Evolutionary conservation across 805 yeast species (phyloP).

Genomic region (Metschnikowia colocasiae): DNA sequence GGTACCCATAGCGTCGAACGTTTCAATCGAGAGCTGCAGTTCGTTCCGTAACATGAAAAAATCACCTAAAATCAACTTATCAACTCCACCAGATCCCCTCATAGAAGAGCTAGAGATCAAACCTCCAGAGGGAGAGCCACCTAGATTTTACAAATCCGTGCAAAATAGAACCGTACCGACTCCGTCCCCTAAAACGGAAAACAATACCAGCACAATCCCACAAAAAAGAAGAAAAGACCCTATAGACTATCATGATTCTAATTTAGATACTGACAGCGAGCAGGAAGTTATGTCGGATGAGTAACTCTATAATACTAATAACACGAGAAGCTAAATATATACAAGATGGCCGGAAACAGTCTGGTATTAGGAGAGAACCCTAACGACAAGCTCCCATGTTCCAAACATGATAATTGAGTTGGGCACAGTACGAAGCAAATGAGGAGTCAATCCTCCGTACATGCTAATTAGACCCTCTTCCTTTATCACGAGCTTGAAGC

Average conservation of each 20-base stretch:
- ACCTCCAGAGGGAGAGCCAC: constrained; percentile 42
- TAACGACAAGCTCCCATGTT: constrained; percentile 80
- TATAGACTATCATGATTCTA: background rate
- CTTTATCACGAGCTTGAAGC: constrained; percentile 77
- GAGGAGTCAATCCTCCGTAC: constrained; percentile 98
- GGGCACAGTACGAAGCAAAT: constrained; percentile 93
- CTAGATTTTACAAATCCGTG: constrained; percentile 44
- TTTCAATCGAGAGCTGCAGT: constrained; percentile 12
- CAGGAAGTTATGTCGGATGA: constrained; percentile 10
- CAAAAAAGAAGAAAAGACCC: background rate
- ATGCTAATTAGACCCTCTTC: constrained; percentile 91
- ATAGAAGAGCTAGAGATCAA: constrained; percentile 26
- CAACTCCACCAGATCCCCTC: constrained; percentile 28
- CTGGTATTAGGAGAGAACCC: constrained; percentile 26
- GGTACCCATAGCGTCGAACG: constrained; percentile 36
- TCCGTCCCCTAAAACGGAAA: background rate
- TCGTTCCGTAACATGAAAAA: constrained; percentile 28
- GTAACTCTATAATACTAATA: background rate
- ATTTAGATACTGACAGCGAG: constrained; percentile 13
- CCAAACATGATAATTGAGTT: constrained; percentile 98
- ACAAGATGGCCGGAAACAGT: constrained; percentile 5
- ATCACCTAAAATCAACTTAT: constrained; percentile 23
- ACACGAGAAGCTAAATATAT: constrained; percentile 6
- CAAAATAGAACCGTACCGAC: constrained; percentile 20
- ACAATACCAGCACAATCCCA: background rate